Evolutionary conservation across 129 eudicot genomes (phyloP).

Genomic region (Erigeron canadensis): DNA sequence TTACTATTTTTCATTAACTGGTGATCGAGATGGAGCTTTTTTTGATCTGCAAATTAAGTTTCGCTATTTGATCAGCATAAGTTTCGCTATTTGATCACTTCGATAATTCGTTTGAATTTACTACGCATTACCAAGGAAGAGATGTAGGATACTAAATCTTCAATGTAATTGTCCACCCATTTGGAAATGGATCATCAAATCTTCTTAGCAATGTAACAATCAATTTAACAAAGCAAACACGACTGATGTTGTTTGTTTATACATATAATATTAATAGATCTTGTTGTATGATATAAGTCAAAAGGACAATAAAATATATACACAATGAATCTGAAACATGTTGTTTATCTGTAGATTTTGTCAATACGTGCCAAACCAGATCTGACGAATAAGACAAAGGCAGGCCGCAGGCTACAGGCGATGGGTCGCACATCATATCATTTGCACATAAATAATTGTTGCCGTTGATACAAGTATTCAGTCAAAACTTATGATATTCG

Average conservation of each 20-base stretch:
- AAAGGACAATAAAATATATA: neutral
- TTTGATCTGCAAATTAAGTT: no score
- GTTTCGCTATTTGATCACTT: no score
- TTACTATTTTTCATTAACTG: neutral
- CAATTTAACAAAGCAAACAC: no score
- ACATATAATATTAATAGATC: neutral
- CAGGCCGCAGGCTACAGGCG: conserved; percentile 26
- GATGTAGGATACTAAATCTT: no score
- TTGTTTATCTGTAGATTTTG: conserved; percentile 10
- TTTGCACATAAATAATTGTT: neutral
- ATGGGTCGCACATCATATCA: conserved; percentile 23
- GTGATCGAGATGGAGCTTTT: neutral
- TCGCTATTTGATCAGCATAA: no score
- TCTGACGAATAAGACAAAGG: conserved; percentile 17
- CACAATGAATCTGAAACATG: neutral
- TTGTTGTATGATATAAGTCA: neutral
- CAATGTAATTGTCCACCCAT: no score
- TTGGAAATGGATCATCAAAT: no score
- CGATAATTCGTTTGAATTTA: no score
- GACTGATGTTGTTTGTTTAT: no score
- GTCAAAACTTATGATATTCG: neutral
- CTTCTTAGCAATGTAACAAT: no score
- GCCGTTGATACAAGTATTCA: neutral
- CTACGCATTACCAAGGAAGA: no score
- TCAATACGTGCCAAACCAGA: conserved; percentile 30